phyloP scores from a whole-genome alignment of 345 rosid genomes.

The Firmiana major region DNA sequence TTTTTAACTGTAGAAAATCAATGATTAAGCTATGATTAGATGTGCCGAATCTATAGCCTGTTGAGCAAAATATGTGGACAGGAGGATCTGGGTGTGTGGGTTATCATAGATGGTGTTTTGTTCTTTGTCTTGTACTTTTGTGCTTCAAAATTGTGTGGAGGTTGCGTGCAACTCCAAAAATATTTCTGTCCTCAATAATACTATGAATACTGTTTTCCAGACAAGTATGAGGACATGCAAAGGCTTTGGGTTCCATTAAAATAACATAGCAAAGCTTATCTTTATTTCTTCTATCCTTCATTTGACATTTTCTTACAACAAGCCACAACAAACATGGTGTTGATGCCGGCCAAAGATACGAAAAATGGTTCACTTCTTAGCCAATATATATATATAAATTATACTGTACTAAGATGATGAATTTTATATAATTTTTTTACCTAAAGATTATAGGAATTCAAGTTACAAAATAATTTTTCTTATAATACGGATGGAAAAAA shows the following conservation, averaged over 20 bases:
- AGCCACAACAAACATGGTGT: neutral
- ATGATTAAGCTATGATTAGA: neutral
- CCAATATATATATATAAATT: too few species aligned
- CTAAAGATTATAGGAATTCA: too few species aligned
- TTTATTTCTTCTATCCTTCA: neutral
- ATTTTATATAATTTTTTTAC: too few species aligned
- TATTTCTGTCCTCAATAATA: slow-evolving; percentile 3
- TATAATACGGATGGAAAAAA: too few species aligned
- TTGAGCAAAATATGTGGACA: slow-evolving; percentile 11
- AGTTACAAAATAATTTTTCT: too few species aligned
- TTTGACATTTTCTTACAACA: neutral
- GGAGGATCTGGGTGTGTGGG: neutral
- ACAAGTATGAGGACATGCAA: neutral
- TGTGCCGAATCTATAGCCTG: neutral
- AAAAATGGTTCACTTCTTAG: too few species aligned
- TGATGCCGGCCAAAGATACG: too few species aligned
- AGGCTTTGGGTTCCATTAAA: neutral
- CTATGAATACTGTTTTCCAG: neutral
- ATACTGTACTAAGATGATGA: too few species aligned
- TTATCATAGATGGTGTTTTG: neutral
- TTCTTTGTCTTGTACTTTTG: slow-evolving; percentile 8
- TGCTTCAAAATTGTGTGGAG: neutral
- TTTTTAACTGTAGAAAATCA: neutral
- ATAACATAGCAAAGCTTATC: neutral
- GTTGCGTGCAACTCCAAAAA: neutral